Evolutionary conservation across 129 eudicot species (phyloP), one percentile per base, ranked within the genome.

Genomic region (sunflower (Helianthus annuus)): DNA sequence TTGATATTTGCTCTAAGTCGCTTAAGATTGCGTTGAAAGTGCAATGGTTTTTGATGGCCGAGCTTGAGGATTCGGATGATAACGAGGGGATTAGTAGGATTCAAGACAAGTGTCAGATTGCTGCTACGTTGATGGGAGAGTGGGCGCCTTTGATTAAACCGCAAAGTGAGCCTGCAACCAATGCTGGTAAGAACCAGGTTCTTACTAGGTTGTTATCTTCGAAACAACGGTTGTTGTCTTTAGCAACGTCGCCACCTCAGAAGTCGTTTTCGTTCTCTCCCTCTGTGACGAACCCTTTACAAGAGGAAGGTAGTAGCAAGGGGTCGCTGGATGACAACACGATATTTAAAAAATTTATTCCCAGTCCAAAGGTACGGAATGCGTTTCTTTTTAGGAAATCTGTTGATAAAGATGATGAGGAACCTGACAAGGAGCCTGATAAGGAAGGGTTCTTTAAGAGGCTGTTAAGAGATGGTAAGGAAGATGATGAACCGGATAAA

Each of bases 21-120:
- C 94, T 94, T 45, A 81, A 88, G 60, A 94, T 94, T 44, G 97
- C 99, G 0, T 76, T 94, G 64, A 94, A 94, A 78, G 99, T 94
- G 58, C 96, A 94, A 61, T 94, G 99, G 99, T 90, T 94, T 57
- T 72, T 94, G 74, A 84, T 94, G 97, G 99, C 97, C 0, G 99
- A 94, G 88, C 85, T 94, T 78, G 99, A 94, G 87, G 99, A 94
- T 71, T 80, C 88, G 0, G 97, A 94, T 83, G 99, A 94, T 76
- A 94, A 90, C 70, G 97, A 94, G 16, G 99, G 99, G 76, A 90
- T 94, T 46, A 88, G 96, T 76, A 86, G 99, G 67, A 90, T 94
- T 45, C 99, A 94, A 81, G 99, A 94, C 76, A 94, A 90, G 82
- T 94, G 99, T 80, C 99, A 94, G 86, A 80, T 88, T 77, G 99